A percentile compares a stretch with the other conserved stretches of the same genome.
phyloP scores from a whole-genome alignment of 306 rosid species.

The Vigna unguiculata region DNA sequence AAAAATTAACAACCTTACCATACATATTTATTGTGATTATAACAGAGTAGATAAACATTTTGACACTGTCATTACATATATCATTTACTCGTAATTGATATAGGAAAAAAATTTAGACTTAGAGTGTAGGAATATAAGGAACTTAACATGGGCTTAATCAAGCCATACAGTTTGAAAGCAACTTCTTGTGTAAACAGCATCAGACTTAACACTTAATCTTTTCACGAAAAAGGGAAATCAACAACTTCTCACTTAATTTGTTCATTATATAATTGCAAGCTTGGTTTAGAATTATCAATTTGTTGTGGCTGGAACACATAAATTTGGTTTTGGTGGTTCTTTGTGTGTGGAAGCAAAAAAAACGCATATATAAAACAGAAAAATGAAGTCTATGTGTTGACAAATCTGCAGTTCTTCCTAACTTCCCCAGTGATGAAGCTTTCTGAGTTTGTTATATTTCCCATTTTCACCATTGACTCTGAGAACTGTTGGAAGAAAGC shows the following conservation, averaged over 20 bases:
- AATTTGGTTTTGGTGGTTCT: background rate
- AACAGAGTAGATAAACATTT: no score
- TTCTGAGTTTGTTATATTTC: slow-evolving; percentile 69
- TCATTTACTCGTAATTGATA: background rate
- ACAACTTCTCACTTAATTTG: slow-evolving; percentile 17
- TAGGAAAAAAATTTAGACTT: background rate
- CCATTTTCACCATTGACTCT: slow-evolving; percentile 89
- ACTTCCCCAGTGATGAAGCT: slow-evolving; percentile 75
- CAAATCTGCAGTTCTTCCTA: slow-evolving; percentile 86
- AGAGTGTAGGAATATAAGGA: background rate
- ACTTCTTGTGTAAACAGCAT: background rate
- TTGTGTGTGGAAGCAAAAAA: slow-evolving; percentile 16
- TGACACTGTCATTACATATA: no score
- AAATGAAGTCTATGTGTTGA: slow-evolving; percentile 62
- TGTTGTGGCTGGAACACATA: slow-evolving; percentile 28
- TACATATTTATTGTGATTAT: no score
- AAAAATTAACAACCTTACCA: background rate
- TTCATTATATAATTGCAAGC: slow-evolving; percentile 14
- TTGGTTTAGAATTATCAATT: slow-evolving; percentile 27
- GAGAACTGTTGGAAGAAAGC: slow-evolving; percentile 91
- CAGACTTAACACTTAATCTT: slow-evolving; percentile 4
- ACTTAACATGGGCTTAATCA: background rate
- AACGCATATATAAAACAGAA: slow-evolving; percentile 20
- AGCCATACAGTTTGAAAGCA: background rate
- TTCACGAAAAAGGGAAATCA: slow-evolving; percentile 9